Conservation (phyloP, 2,329 filamentous ascomycete genomes). For the Fusarium pininemorale region DNA sequence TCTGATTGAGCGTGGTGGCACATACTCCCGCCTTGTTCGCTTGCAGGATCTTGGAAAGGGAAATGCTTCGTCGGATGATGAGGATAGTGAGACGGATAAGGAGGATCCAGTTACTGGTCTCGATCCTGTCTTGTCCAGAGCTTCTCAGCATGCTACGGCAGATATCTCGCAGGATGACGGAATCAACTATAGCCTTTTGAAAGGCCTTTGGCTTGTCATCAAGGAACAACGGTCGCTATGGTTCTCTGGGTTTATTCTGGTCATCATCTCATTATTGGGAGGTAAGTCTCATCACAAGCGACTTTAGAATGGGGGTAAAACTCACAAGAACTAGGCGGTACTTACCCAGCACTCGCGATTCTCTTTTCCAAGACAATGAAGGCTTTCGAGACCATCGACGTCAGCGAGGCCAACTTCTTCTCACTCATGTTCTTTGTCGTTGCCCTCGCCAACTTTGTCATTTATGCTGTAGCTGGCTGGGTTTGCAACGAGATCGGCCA, state of each 20-base stretch:
- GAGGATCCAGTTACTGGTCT: conserved; percentile 50
- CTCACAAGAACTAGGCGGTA: conserved; percentile 42
- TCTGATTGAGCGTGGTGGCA: conserved; percentile 57
- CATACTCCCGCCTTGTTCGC: conserved; percentile 62
- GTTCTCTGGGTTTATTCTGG: conserved; percentile 28
- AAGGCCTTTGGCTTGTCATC: conserved; percentile 44
- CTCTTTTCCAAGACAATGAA: conserved; percentile 53
- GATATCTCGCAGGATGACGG: conserved; percentile 7
- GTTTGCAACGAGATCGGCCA: conserved; percentile 50
- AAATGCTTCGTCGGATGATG: conserved; percentile 5
- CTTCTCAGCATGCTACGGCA: conserved; percentile 35
- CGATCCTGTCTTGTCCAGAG: conserved; percentile 31
- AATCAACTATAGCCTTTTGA: conserved; percentile 40
- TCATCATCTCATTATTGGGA: conserved; percentile 41
- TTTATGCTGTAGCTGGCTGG: conserved; percentile 53
- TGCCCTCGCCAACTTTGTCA: conserved; percentile 56
- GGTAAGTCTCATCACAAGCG: conserved; percentile 30
- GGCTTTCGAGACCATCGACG: conserved; percentile 47
- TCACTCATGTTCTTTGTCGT: conserved; percentile 66
- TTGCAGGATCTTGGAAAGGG: conserved; percentile 51
- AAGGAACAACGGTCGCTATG: conserved; percentile 45
- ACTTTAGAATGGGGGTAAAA: neutral
- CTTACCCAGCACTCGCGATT: conserved; percentile 53
- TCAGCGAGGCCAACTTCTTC: conserved; percentile 59
- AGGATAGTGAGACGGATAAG: conserved; percentile 41